Percentiles rank a stretch among this genome's conserved stretches.
Conservation (phyloP, 306 rosid species). For the Acacia crassicarpa region DNA sequence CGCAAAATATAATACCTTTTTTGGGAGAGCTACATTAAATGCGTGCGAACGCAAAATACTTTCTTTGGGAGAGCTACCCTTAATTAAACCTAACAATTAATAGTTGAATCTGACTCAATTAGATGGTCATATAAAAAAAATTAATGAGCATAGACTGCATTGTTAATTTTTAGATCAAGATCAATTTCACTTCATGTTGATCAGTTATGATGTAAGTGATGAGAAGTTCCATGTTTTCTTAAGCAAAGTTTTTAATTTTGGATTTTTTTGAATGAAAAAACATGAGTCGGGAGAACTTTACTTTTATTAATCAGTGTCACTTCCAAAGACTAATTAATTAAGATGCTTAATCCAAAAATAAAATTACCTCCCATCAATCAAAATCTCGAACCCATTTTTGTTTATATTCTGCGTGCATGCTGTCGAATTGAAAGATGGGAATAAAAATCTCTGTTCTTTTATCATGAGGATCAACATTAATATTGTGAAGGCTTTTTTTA, state of each 20-base stretch:
- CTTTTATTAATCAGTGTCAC: neutral
- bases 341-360: neutral
- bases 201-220: neutral
- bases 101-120: no score
- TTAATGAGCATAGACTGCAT: neutral
- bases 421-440: neutral
- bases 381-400: conserved; percentile 8
- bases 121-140: no score
- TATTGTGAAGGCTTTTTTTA: neutral
- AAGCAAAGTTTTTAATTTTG: neutral
- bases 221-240: neutral
- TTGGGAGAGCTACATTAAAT: no score
- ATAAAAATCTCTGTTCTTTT: neutral
- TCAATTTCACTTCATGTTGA: neutral
- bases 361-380: conserved; percentile 8
- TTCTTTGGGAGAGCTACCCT: no score
- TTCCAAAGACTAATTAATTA: neutral
- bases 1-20: no score
- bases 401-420: neutral
- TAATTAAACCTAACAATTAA: no score
- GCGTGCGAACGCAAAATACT: no score
- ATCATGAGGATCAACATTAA: neutral
- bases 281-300: neutral
- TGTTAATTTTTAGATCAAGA: neutral
- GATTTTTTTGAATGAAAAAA: neutral